A percentile compares a stretch with the other conserved stretches of the same genome.
These are phyloP conservation scores for Suillus hirtellus DNA, from an alignment of 768 basidiomycete species.

Conservation along the genomic window DNA sequence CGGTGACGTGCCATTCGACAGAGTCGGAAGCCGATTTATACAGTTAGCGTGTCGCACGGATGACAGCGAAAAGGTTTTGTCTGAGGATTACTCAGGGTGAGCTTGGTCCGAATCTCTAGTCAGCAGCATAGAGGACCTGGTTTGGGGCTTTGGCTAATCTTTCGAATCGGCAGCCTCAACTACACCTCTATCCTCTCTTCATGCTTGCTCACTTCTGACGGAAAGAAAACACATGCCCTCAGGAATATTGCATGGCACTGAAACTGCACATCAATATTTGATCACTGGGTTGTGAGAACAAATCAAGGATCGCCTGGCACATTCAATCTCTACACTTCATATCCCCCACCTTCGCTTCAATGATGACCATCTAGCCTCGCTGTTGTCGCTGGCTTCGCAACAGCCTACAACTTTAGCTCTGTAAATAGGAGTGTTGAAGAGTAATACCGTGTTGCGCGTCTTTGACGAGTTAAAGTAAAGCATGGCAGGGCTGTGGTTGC, in stretches of 20 bases:
- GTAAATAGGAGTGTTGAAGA: too few relatives aligned
- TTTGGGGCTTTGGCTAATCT: conserved; percentile 55
- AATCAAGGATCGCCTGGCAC: too few relatives aligned
- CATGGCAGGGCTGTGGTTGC: neutral
- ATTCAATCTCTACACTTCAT: too few relatives aligned
- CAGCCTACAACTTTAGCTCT: too few relatives aligned
- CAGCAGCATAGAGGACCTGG: conserved; percentile 33
- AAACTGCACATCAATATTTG: too few relatives aligned
- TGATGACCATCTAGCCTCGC: too few relatives aligned
- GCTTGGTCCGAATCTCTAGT: conserved; percentile 13
- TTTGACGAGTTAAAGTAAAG: too few relatives aligned
- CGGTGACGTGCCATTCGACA: conserved; percentile 20
- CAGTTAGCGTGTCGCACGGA: conserved; percentile 80
- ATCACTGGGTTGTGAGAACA: too few relatives aligned
- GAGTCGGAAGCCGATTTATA: conserved; percentile 50
- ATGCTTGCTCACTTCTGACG: conserved; percentile 66
- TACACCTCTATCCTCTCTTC: conserved; percentile 64
- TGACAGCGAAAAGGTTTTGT: conserved; percentile 69
- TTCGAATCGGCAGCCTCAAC: conserved; percentile 69
- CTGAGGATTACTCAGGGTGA: neutral
- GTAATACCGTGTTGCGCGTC: too few relatives aligned
- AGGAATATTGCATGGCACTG: too few relatives aligned
- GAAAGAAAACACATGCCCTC: conserved; percentile 76
- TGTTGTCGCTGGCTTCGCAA: too few relatives aligned
- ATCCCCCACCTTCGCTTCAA: too few relatives aligned